Evolutionary conservation across 2,329 filamentous ascomycete species (phyloP).

Genomic region (Colletotrichum lupini): DNA sequence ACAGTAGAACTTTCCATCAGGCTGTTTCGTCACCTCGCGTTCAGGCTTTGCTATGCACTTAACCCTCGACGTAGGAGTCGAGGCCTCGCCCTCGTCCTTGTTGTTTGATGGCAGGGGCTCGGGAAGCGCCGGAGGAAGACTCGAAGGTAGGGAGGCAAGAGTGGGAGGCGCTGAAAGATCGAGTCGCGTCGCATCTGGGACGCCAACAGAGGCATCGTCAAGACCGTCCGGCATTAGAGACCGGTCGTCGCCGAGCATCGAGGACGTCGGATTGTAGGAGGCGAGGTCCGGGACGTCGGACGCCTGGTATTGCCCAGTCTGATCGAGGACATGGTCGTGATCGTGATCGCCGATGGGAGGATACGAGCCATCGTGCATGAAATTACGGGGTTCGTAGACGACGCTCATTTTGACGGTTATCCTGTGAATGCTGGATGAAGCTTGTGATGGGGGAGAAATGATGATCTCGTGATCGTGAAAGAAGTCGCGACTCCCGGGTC

Average conservation of each 20-base stretch:
- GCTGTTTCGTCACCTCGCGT: slow-evolving; percentile 69
- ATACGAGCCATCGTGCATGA: slow-evolving; percentile 61
- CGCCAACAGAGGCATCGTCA: slow-evolving; percentile 47
- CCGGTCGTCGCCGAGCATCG: slow-evolving; percentile 51
- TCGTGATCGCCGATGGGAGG: slow-evolving; percentile 58
- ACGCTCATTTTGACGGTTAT: slow-evolving; percentile 56
- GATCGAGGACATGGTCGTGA: slow-evolving; percentile 46
- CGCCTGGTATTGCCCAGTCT: slow-evolving; percentile 47
- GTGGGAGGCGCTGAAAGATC: slow-evolving; percentile 47
- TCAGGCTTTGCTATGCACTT: slow-evolving; percentile 70
- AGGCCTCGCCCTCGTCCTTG: slow-evolving; percentile 32
- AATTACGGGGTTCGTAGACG: slow-evolving; percentile 61
- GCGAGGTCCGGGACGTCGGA: slow-evolving; percentile 55
- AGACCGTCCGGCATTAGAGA: slow-evolving; percentile 49
- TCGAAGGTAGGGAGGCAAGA: slow-evolving; percentile 46
- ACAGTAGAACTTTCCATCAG: slow-evolving; percentile 82
- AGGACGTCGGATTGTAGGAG: slow-evolving; percentile 54
- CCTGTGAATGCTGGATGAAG: slow-evolving; percentile 37
- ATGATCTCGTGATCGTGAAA: slow-evolving; percentile 15
- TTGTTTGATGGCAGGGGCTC: slow-evolving; percentile 43
- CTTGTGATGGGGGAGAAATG: not conserved
- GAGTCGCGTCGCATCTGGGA: slow-evolving; percentile 52
- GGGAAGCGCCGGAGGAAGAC: slow-evolving; percentile 44
- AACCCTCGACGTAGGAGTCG: slow-evolving; percentile 47
- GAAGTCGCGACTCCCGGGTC: slow-evolving; percentile 16